These are phyloP conservation scores for Trametes pubescens DNA, from an alignment of 1,284 basidiomycete genomes.

Conservation along the genomic window DNA sequence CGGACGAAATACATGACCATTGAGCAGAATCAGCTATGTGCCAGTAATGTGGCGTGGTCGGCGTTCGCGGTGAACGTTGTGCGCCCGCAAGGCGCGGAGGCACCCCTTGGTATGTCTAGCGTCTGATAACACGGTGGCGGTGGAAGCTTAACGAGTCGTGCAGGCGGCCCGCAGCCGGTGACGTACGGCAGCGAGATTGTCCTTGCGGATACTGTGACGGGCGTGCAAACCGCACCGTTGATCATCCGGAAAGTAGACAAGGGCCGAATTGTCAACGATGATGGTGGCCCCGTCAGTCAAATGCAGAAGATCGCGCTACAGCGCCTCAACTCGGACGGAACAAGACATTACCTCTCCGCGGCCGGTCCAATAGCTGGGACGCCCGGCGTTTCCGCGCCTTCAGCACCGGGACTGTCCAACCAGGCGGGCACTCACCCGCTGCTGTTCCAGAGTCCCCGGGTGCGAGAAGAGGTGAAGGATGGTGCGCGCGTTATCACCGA, in stretches of 20 bases:
- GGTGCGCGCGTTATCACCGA: constrained; percentile 75
- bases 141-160: constrained; percentile 42
- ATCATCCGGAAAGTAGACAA: constrained; percentile 95
- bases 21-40: constrained; percentile 84
- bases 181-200: constrained; percentile 93
- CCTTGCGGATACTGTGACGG: constrained; percentile 84
- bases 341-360: constrained; percentile 83
- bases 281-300: constrained; percentile 92
- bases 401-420: constrained; percentile 71
- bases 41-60: constrained; percentile 89
- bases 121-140: constrained; percentile 55
- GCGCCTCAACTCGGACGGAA: constrained; percentile 81
- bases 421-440: constrained; percentile 83
- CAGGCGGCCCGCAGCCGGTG: constrained; percentile 76
- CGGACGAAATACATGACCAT: constrained; percentile 97
- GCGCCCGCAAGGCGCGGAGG: constrained; percentile 63
- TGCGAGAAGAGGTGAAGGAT: constrained; percentile 79
- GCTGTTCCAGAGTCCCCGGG: constrained; percentile 77
- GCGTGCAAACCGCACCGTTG: constrained; percentile 86
- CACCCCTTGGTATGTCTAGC: constrained; percentile 63
- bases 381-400: constrained; percentile 67
- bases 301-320: constrained; percentile 96
- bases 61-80: constrained; percentile 93
- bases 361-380: constrained; percentile 82
- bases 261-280: constrained; percentile 81